Evolutionary conservation across 345 rosid species (phyloP), one percentile per base, ranked within the genome.

Genomic region (Populus euphratica): DNA sequence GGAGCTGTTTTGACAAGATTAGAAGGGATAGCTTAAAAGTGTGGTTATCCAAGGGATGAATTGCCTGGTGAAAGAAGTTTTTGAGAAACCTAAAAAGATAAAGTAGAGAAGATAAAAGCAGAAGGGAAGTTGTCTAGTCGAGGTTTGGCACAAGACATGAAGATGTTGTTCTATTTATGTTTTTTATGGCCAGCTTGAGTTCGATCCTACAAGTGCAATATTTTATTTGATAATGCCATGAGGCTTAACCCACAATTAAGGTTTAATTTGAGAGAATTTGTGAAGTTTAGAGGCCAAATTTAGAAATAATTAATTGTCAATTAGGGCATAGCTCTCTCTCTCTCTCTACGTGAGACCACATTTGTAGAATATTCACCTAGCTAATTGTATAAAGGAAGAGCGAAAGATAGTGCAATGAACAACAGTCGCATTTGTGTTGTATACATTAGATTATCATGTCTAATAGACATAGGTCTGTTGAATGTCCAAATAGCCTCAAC

Each of bases 391-490:
- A 25, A 59, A 50, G 31, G 43, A 16, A 67, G 31, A 41, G 38
- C 76, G 76, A 77, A 79, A 77, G 47, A 70, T 69, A 72, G 61
- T 70, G 82, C 86, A 73, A 75, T 84, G 79, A 75, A 79, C 77
- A 75, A 63, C 31, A 76, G 44, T 47, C 75, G 49, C 73, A 29
- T 47, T 33, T 70, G 17, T 63, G 41, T 25, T 6, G 25, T 33
- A 33, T 33, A 59, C 56, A 18, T 20, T 20, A 18, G 5, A 65
- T 25, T 64, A 68, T 65, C 18, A 68, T 68, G 14, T 36, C 23
- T 23, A 6, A 64, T 33, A 17, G 35, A 27, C 47, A 66, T 21
- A 49, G 50, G n/a, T 33, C 49, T 75, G 71, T 66, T 33, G 11
- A 31, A 33, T 68, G 68, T 56, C 66, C 39, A 35, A 8, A 4